Conservation (phyloP, 1,284 basidiomycete species). For the Fistulina hepatica region DNA sequence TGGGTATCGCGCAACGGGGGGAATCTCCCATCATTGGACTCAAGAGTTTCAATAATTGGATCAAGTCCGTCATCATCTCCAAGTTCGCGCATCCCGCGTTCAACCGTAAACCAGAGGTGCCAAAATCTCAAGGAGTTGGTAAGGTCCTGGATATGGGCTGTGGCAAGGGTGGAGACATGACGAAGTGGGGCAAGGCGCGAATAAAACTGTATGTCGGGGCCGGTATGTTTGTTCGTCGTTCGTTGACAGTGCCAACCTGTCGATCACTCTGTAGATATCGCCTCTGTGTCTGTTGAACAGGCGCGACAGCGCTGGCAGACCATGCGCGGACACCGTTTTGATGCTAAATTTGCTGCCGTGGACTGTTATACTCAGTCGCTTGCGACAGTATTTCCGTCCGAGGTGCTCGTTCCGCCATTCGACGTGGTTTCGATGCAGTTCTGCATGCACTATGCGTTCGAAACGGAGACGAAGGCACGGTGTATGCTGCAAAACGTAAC, state of each 20-base stretch:
- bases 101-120: conserved; percentile 12
- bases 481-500: conserved; percentile 92
- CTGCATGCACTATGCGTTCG: conserved; percentile 99
- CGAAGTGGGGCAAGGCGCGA: conserved; percentile 89
- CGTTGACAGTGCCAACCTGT: conserved; percentile 3
- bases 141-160: conserved; percentile 94
- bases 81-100: conserved; percentile 68
- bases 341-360: conserved; percentile 74
- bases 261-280: conserved; percentile 59
- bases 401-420: conserved; percentile 53
- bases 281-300: conserved; percentile 83
- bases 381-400: conserved; percentile 54
- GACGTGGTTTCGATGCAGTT: conserved; percentile 98
- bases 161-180: conserved; percentile 95
- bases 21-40: conserved; percentile 95
- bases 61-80: conserved; percentile 90
- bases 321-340: conserved; percentile 47
- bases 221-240: conserved; percentile 39
- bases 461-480: conserved; percentile 74
- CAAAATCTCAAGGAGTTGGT: conserved; percentile 25
- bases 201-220: conserved; percentile 75
- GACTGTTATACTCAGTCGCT: conserved; percentile 83
- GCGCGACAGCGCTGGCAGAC: conserved; percentile 59
- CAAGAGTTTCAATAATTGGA: conserved; percentile 99
- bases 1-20: conserved; percentile 73